Conservation (phyloP, 192 early-diverging fungal species). For the Coemansia sp. region DNA sequence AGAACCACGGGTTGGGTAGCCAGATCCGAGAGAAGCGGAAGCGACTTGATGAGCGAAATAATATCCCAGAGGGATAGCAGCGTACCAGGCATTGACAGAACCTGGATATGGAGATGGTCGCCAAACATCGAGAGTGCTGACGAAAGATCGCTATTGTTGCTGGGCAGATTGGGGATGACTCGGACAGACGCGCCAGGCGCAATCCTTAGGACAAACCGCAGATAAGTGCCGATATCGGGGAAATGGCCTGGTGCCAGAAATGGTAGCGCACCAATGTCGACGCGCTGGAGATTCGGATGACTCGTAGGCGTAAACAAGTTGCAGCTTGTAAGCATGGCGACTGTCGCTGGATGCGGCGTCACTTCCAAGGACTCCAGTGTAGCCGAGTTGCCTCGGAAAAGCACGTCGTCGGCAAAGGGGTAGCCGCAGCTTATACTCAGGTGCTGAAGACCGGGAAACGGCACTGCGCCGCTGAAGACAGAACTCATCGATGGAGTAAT, state of each 20-base stretch:
- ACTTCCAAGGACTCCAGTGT: not conserved
- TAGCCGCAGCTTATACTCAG: not conserved
- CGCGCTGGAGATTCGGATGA: not conserved
- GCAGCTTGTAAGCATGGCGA: not conserved
- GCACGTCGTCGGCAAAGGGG: not conserved
- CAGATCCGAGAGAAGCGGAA: not conserved
- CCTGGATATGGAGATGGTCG: not conserved
- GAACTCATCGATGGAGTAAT: not conserved
- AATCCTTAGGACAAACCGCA: not conserved
- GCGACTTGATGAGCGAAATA: not conserved
- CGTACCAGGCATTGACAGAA: not conserved
- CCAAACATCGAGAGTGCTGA: not conserved
- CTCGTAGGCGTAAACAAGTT: not conserved
- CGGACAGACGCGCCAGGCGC: not conserved
- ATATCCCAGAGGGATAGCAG: not conserved
- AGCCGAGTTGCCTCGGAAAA: not conserved
- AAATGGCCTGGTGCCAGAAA: not conserved
- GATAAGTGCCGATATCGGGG: not conserved
- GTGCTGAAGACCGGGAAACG: not conserved
- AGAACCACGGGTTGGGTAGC: not conserved
- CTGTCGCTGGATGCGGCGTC: not conserved
- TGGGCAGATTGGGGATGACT: not conserved
- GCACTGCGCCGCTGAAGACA: not conserved
- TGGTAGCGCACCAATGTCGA: not conserved
- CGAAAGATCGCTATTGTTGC: not conserved